Percentiles rank a stretch among this genome's conserved stretches.
These are phyloP conservation scores for Cladorrhinum samala DNA, from an alignment of 495 filamentous ascomycete genomes.

Conservation along the genomic window DNA sequence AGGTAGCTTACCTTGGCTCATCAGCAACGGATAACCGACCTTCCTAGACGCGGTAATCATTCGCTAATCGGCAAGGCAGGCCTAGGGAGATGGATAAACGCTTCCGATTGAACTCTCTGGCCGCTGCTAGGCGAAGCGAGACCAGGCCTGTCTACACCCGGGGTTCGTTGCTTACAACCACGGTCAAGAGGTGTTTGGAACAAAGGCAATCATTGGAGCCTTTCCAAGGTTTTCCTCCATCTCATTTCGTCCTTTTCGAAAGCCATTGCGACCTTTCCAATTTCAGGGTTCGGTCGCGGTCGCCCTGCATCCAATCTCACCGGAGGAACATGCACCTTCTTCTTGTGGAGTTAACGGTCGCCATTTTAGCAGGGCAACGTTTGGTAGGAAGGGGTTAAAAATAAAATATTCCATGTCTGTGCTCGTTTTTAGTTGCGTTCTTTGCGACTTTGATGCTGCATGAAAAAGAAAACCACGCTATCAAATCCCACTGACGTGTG, in stretches of 20 bases:
- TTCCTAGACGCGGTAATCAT: not conserved
- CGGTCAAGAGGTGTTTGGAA: not conserved
- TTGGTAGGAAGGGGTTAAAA: not conserved
- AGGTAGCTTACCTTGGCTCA: not conserved
- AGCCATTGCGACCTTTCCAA: not conserved
- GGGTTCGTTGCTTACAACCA: not conserved
- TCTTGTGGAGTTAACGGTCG: not conserved
- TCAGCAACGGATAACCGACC: not conserved
- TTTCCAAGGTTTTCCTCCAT: not conserved
- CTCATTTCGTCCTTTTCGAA: constrained; percentile 1
- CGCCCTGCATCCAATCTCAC: not conserved
- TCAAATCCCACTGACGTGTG: no score
- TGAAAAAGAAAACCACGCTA: no score
- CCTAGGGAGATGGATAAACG: not conserved
- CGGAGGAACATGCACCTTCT: not conserved
- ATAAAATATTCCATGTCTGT: no score
- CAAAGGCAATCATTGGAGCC: not conserved
- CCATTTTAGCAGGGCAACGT: not conserved
- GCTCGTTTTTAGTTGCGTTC: no score
- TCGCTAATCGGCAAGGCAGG: constrained; percentile 4
- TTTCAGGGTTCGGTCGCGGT: constrained; percentile 1
- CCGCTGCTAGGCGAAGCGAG: not conserved
- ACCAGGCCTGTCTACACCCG: not conserved
- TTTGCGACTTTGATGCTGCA: no score
- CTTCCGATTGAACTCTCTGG: not conserved